Conservation (phyloP, 345 rosid genomes). For the Citrus sp. region DNA sequence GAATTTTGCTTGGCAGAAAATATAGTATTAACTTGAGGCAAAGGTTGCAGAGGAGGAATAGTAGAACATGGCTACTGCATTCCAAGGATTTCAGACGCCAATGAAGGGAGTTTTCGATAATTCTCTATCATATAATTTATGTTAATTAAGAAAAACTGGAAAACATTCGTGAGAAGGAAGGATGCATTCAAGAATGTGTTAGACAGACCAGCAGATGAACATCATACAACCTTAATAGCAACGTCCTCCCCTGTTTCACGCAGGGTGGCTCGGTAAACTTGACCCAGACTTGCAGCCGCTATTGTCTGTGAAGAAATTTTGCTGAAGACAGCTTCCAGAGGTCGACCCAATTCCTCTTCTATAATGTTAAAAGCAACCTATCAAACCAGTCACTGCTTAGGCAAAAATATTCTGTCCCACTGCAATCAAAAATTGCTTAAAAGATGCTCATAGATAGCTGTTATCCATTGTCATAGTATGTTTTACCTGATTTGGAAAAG, state of each 20-base stretch:
- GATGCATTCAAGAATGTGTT: neutral
- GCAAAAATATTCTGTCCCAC: constrained; percentile 5
- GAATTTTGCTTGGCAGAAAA: neutral
- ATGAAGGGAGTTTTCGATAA: neutral
- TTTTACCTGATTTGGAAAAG: constrained; percentile 86
- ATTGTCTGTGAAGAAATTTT: constrained; percentile 80
- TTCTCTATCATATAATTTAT: neutral
- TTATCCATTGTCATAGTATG: neutral
- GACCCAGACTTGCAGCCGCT: constrained; percentile 98
- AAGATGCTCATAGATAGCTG: neutral
- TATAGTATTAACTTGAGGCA: neutral
- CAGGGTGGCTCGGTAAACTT: constrained; percentile 96
- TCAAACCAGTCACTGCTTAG: constrained; percentile 21
- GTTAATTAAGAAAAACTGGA: neutral
- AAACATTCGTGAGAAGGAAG: neutral
- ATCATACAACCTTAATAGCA: constrained; percentile 79
- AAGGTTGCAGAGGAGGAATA: neutral
- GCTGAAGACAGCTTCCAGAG: constrained; percentile 83
- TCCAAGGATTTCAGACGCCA: neutral
- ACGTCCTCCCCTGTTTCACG: constrained; percentile 87
- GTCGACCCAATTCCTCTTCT: constrained; percentile 89
- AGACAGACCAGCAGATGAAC: constrained; percentile 5
- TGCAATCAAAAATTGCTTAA: neutral
- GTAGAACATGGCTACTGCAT: neutral
- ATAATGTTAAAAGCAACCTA: constrained; percentile 90